Conservation (phyloP, 805 yeast species). For the Sugiyamaella floridensis region DNA sequence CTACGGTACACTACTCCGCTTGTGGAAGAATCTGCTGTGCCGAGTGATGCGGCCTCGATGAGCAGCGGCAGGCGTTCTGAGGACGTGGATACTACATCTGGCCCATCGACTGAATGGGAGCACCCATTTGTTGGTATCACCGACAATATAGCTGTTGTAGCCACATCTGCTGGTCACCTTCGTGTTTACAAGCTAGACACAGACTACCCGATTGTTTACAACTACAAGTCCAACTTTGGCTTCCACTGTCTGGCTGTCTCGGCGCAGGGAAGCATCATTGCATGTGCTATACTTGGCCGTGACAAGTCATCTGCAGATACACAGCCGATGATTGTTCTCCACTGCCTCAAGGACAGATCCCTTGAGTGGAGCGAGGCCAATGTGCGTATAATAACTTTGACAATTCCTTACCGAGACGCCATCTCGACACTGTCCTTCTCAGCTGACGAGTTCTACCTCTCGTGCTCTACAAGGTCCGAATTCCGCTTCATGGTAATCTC, state of each 20-base stretch:
- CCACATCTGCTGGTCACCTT: conserved; percentile 67
- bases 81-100: background rate
- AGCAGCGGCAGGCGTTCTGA: background rate
- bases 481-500: conserved; percentile 72
- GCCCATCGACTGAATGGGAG: conserved; percentile 13
- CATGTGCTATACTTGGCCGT: conserved; percentile 76
- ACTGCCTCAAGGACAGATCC: conserved; percentile 4
- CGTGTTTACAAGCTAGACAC: conserved; percentile 39
- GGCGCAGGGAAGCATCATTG: conserved; percentile 55
- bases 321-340: conserved; percentile 34
- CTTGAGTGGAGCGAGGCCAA: conserved; percentile 20
- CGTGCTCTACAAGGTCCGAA: conserved; percentile 74
- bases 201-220: conserved; percentile 44
- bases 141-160: conserved; percentile 51
- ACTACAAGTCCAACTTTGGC: conserved; percentile 64
- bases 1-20: conserved; percentile 34
- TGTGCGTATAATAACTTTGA: conserved; percentile 60
- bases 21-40: conserved; percentile 6
- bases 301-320: conserved; percentile 62
- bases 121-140: conserved; percentile 38
- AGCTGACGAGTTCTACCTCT: conserved; percentile 56
- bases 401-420: conserved; percentile 83
- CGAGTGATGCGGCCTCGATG: background rate
- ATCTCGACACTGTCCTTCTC: conserved; percentile 69
- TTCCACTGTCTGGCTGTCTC: conserved; percentile 73